A percentile compares a stretch with the other conserved stretches of the same genome.
These are phyloP conservation scores for Mrakiaceae sp. DNA, from an alignment of 1,284 basidiomycete species.

Conservation along the genomic window DNA sequence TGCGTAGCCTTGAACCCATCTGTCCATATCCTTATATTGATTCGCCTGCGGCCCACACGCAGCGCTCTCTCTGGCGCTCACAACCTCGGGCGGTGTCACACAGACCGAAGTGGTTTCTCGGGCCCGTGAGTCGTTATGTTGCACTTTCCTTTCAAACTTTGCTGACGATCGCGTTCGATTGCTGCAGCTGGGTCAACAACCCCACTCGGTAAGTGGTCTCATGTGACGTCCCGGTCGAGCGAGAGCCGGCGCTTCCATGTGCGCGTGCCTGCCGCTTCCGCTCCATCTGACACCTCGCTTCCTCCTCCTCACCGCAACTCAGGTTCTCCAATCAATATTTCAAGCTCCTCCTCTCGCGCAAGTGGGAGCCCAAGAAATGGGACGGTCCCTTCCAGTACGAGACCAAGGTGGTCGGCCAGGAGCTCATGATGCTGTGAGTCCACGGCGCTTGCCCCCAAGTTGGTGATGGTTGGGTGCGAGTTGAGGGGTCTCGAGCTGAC, in stretches of 20 bases:
- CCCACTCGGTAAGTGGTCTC: conserved; percentile 30
- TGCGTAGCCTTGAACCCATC: neutral
- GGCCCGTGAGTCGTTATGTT: conserved; percentile 29
- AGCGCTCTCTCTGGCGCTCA: conserved; percentile 36
- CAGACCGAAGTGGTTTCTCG: conserved; percentile 39
- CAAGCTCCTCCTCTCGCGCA: conserved; percentile 38
- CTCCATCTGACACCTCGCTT: neutral
- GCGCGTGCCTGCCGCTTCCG: neutral
- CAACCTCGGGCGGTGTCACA: conserved; percentile 36
- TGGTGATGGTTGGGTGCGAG: conserved; percentile 18
- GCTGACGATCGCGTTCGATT: neutral
- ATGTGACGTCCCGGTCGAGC: too few species aligned
- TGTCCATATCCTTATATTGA: too few species aligned
- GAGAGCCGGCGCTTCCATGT: too few species aligned
- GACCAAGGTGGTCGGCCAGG: conserved; percentile 39
- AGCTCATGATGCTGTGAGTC: conserved; percentile 22
- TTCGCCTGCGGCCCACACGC: too few species aligned
- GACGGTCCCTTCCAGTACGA: conserved; percentile 38
- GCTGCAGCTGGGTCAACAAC: conserved; percentile 35
- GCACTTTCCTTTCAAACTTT: neutral
- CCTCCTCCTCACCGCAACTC: neutral
- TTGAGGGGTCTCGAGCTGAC: too few species aligned
- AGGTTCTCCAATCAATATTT: conserved; percentile 41
- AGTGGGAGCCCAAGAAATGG: conserved; percentile 43
- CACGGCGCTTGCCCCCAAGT: conserved; percentile 22